Base-by-base conservation (phyloP, 192 early-diverging fungal species). In the Diversispora epigaea region DNA sequence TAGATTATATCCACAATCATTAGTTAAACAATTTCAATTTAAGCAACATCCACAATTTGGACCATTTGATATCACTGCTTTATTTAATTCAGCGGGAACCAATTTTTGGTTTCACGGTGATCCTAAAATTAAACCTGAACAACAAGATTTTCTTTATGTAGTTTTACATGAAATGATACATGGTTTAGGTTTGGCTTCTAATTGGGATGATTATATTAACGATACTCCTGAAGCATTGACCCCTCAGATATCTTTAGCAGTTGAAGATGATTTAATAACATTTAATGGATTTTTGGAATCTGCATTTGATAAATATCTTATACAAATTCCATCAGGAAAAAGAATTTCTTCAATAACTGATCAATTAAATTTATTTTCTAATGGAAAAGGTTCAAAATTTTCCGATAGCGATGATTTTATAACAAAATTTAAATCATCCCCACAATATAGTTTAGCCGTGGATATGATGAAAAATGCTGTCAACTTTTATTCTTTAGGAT, bases 1-100 rank as follows among this genome's bases (percentile, higher is more conserved):
- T 15, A 19, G 83, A 40, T 76, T 82, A 71, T 84, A 80, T 49
- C 83, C 83, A n/a, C 83, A 84, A 63, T 74, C 81, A 9, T 49
- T 80, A 22, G 52, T 84, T 17, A 84, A 84, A 61, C 83, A 84
- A 25, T 78, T 80, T 11, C 76, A 69, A 39, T 41, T 76, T 32
- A 9, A 71, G 17, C 12, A 72, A 21, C 61, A 61, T 22, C 83
- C 83, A 14, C 25, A 56, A 17, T 84, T 71, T 68, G 66, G 55
- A 10, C 45, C 67, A 6, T 80, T 74, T 55, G 81, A 84, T 65
- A 84, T 84, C 68, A 58, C 60, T 71, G 78, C 69, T 6, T 47
- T 74, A 57, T 84, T 84, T 61, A 82, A 84, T 45, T 66, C 58
- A 15, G 65, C 12, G 1, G 79, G 78, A 15, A 50, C 60, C 6